Evolutionary conservation across 768 basidiomycete genomes (phyloP).

Genomic region (Lyophyllum decastes): DNA sequence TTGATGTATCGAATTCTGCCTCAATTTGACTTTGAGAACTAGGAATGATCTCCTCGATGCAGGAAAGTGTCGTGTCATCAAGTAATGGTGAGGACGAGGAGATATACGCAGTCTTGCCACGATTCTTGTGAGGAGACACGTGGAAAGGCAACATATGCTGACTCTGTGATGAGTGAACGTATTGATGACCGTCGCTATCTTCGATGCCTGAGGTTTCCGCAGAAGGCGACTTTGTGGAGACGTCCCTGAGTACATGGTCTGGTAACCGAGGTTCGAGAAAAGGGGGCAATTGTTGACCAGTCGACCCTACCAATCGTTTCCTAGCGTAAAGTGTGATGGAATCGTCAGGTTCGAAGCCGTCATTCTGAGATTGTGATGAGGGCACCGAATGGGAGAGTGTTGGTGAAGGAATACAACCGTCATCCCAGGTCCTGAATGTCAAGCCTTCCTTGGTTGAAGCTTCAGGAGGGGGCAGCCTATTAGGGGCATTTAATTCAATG

Average conservation of each 20-base stretch:
- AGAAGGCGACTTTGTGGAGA: background rate
- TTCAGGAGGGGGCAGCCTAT: background rate
- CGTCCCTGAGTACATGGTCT: background rate
- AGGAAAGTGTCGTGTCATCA: slow-evolving; percentile 1
- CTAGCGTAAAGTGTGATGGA: background rate
- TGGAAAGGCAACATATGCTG: slow-evolving; percentile 26
- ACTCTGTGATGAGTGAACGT: slow-evolving; percentile 37
- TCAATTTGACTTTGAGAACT: slow-evolving; percentile 49
- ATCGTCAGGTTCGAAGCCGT: slow-evolving; percentile 10
- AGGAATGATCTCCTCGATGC: slow-evolving; percentile 33
- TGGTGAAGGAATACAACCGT: background rate
- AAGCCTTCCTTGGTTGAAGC: background rate
- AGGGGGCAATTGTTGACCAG: background rate
- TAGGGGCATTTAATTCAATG: background rate
- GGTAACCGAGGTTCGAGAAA: slow-evolving; percentile 1
- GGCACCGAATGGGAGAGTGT: slow-evolving; percentile 23
- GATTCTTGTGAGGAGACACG: slow-evolving; percentile 21
- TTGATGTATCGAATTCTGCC: slow-evolving; percentile 29
- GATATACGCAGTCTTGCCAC: background rate
- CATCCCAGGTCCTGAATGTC: background rate
- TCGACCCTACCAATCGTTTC: background rate
- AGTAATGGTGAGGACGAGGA: slow-evolving; percentile 6
- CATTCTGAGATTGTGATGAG: slow-evolving; percentile 37
- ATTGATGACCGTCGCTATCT: slow-evolving; percentile 17
- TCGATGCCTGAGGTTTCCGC: slow-evolving; percentile 4